A percentile compares a stretch with the other conserved stretches of the same genome.
Conservation (phyloP, 2,329 filamentous ascomycete species). For the Onygenales sp. region DNA sequence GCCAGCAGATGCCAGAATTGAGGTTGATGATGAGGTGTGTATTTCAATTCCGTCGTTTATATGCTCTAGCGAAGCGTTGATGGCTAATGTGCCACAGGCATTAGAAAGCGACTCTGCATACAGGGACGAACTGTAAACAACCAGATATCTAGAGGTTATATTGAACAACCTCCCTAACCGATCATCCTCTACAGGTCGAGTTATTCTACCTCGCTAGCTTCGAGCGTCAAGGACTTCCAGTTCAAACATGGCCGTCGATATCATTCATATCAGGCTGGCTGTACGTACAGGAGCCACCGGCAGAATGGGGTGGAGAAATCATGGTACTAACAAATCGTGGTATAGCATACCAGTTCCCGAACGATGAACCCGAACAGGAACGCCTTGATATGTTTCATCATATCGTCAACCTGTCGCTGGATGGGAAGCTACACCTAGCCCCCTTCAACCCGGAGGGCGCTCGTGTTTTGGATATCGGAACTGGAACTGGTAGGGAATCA, state of each 20-base stretch:
- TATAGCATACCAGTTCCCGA: slow-evolving; percentile 6
- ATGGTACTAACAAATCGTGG: not conserved
- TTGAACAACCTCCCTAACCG: not conserved
- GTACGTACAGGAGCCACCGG: not conserved
- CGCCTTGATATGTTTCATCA: slow-evolving; percentile 20
- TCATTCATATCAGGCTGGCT: slow-evolving; percentile 6
- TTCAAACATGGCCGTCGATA: slow-evolving; percentile 10
- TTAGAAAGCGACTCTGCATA: not conserved
- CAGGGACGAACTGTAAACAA: not conserved
- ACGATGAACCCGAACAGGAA: slow-evolving; percentile 13
- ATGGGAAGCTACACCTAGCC: slow-evolving; percentile 36
- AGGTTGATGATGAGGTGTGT: not conserved
- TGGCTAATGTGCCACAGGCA: not conserved
- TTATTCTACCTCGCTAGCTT: not conserved
- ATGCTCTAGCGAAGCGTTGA: too few species aligned
- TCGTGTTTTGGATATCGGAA: slow-evolving; percentile 43
- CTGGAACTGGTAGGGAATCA: slow-evolving; percentile 24
- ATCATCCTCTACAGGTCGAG: not conserved
- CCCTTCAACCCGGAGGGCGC: slow-evolving; percentile 29
- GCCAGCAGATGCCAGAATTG: too few species aligned
- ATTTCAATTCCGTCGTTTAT: not conserved
- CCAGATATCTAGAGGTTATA: not conserved
- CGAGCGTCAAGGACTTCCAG: not conserved
- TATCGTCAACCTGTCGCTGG: slow-evolving; percentile 39
- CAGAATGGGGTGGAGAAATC: slow-evolving; percentile 7